These are phyloP conservation scores for Corymbia calophylla DNA, from an alignment of 441 rosid genomes.

Conservation along the genomic window DNA sequence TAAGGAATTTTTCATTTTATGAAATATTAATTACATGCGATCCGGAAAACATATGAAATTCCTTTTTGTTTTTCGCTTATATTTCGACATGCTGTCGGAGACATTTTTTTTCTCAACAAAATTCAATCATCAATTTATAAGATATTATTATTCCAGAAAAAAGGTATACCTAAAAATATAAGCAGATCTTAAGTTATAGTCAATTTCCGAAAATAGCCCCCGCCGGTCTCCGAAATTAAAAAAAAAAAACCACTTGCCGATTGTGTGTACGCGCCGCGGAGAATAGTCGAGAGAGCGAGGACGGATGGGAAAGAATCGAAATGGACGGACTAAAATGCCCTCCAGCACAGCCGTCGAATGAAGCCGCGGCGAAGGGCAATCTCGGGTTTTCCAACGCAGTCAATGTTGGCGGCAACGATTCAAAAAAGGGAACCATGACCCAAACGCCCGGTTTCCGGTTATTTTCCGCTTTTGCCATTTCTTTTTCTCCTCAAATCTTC, in stretches of 20 bases:
- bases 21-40: too few relatives aligned
- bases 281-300: neutral
- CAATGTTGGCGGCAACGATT: neutral
- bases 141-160: neutral
- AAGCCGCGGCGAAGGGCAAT: neutral
- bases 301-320: neutral
- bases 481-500: neutral
- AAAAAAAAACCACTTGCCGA: neutral
- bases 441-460: neutral
- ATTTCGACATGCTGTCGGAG: neutral
- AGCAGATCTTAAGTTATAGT: neutral
- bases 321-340: neutral
- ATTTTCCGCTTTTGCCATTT: neutral
- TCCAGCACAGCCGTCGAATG: neutral
- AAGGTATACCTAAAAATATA: neutral
- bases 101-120: neutral
- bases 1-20: neutral
- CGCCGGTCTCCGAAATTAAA: neutral
- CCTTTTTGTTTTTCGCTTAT: neutral
- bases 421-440: neutral
- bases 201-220: neutral
- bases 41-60: neutral
- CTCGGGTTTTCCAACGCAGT: neutral
- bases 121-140: neutral
- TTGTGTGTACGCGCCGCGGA: neutral